These are phyloP conservation scores for Globisporangium perplexum DNA, from an alignment of 352 stramenopile species.

Conservation along the genomic window DNA sequence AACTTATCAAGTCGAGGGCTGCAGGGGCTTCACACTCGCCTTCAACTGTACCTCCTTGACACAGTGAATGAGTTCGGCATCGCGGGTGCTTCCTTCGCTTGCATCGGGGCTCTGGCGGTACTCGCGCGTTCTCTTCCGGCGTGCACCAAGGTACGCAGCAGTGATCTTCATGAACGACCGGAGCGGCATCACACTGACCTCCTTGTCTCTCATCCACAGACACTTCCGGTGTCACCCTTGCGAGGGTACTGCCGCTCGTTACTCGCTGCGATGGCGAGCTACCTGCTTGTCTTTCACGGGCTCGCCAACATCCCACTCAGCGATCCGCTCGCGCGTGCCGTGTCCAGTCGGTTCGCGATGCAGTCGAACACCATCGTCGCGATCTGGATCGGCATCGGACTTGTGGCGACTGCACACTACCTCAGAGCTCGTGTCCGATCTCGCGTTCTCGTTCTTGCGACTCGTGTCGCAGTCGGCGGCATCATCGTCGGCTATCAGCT, in stretches of 20 bases:
- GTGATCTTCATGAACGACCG: background rate
- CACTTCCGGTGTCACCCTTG: background rate
- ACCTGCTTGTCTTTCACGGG: slow-evolving; percentile 89
- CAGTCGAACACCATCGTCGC: slow-evolving; percentile 88
- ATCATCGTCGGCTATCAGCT: slow-evolving; percentile 10
- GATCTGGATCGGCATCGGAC: slow-evolving; percentile 71
- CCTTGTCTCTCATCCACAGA: background rate
- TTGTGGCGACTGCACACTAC: slow-evolving; percentile 19
- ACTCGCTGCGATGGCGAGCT: slow-evolving; percentile 53
- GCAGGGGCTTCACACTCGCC: slow-evolving; percentile 16
- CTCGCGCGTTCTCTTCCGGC: background rate
- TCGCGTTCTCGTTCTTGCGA: background rate
- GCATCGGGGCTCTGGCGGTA: slow-evolving; percentile 12
- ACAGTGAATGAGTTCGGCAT: slow-evolving; percentile 22
- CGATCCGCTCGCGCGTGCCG: slow-evolving; percentile 78
- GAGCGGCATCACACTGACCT: background rate
- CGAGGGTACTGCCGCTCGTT: slow-evolving; percentile 20
- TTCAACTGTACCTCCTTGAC: slow-evolving; percentile 26
- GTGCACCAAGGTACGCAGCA: background rate
- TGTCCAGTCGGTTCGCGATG: slow-evolving; percentile 89
- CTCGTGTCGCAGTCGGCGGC: slow-evolving; percentile 14
- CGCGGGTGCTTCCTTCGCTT: slow-evolving; percentile 13
- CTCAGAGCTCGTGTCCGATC: slow-evolving; percentile 1
- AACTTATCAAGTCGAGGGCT: background rate
- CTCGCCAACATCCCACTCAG: slow-evolving; percentile 90